These are phyloP conservation scores for Nidula microcarpa DNA, from an alignment of 768 basidiomycete genomes.

Conservation along the genomic window DNA sequence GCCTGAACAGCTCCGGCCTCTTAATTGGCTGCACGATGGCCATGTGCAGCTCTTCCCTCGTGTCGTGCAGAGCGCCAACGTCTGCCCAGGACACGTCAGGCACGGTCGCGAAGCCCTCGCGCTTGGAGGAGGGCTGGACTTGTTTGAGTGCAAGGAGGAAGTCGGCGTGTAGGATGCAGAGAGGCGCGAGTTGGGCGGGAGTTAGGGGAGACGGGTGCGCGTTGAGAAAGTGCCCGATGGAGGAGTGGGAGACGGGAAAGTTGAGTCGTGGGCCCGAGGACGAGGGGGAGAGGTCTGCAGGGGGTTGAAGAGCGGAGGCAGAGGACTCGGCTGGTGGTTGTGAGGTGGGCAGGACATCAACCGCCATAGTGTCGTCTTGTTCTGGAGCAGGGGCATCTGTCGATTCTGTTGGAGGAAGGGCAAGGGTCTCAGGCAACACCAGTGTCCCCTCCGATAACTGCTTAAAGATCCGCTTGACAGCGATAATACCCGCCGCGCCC, in stretches of 20 bases:
- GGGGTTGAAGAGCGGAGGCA: not conserved
- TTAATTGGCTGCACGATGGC: constrained; percentile 94
- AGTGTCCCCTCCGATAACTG: constrained; percentile 66
- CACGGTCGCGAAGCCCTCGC: constrained; percentile 97
- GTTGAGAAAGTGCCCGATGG: constrained; percentile 87
- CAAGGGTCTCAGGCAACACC: constrained; percentile 41
- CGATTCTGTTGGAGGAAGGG: constrained; percentile 12
- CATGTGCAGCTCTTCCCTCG: constrained; percentile 93
- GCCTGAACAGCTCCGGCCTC: constrained; percentile 82
- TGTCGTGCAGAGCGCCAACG: constrained; percentile 85
- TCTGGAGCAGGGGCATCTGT: constrained; percentile 1
- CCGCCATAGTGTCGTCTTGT: constrained; percentile 36
- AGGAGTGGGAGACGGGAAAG: constrained; percentile 37
- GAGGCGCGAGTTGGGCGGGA: constrained; percentile 69
- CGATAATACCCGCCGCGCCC: constrained; percentile 91
- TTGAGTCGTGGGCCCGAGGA: constrained; percentile 33
- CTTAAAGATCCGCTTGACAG: constrained; percentile 94
- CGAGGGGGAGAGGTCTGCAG: constrained; percentile 2
- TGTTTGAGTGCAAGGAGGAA: constrained; percentile 80
- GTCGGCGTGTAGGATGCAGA: constrained; percentile 79
- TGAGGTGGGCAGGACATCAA: constrained; percentile 24
- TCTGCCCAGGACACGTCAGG: constrained; percentile 96
- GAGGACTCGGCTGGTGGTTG: constrained; percentile 5
- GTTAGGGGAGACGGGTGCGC: constrained; percentile 84
- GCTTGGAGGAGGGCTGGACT: constrained; percentile 93